phyloP scores from a whole-genome alignment of 2,329 filamentous ascomycete species.

The Epicoccum nigrum region DNA sequence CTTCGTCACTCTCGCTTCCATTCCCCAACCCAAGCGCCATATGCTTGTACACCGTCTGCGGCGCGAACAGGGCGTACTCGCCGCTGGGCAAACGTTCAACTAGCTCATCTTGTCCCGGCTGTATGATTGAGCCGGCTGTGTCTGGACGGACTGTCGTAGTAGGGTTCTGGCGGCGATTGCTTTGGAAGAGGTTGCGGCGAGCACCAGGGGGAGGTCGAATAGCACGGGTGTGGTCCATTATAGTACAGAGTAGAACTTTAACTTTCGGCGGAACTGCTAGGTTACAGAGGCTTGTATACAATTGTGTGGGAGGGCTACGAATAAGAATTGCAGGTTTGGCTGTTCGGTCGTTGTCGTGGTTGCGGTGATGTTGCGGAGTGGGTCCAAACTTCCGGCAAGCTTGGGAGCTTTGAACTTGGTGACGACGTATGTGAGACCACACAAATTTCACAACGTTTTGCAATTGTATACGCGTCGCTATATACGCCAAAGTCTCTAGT shows the following conservation, averaged over 20 bases:
- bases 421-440: neutral
- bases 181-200: conserved; percentile 41
- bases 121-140: conserved; percentile 26
- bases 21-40: conserved; percentile 25
- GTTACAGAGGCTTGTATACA: too few species aligned
- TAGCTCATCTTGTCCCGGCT: conserved; percentile 50
- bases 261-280: too few species aligned
- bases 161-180: conserved; percentile 31
- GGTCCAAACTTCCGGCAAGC: conserved; percentile 21
- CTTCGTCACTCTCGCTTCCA: conserved; percentile 37
- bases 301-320: too few species aligned
- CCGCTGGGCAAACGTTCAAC: conserved; percentile 58
- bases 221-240: conserved; percentile 28
- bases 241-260: neutral
- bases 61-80: conserved; percentile 51
- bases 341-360: neutral
- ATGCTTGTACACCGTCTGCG: conserved; percentile 31
- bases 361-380: conserved; percentile 21
- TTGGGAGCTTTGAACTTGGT: conserved; percentile 5
- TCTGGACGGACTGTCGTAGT: conserved; percentile 28
- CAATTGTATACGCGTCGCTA: neutral
- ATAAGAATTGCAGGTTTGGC: too few species aligned
- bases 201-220: conserved; percentile 33
- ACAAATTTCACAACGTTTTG: neutral
- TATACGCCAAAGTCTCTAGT: too few species aligned